Evolutionary conservation across 78 protist species (phyloP).

Genomic region (Tieghemostelium lacteum): DNA sequence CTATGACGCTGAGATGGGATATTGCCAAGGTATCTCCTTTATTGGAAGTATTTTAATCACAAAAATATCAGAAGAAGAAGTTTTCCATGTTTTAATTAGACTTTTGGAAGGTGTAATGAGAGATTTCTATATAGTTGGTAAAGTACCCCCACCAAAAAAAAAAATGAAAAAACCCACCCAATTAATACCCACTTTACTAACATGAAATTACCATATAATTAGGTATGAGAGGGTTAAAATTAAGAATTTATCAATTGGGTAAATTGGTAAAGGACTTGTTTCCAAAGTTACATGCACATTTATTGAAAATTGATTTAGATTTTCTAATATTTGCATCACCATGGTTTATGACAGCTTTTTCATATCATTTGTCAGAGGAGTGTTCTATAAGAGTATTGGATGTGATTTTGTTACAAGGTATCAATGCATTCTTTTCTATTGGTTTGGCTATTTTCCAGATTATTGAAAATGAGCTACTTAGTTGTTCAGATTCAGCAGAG

Average conservation of each 20-base stretch:
- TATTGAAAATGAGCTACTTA: slow-evolving; percentile 25
- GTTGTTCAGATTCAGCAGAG: slow-evolving; percentile 41
- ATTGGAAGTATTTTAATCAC: slow-evolving; percentile 41
- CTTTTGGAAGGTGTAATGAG: slow-evolving; percentile 64
- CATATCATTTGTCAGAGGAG: slow-evolving; percentile 74
- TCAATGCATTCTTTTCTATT: slow-evolving; percentile 53
- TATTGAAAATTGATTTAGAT: slow-evolving; percentile 54
- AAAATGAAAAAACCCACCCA: neutral
- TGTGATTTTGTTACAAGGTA: slow-evolving; percentile 52
- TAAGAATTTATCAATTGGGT: slow-evolving; percentile 52
- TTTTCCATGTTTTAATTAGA: slow-evolving; percentile 63
- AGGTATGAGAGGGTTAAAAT: slow-evolving; percentile 64
- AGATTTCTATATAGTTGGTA: slow-evolving; percentile 73
- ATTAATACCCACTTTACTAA: too few relatives aligned
- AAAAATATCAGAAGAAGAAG: slow-evolving; percentile 54
- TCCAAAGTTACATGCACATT: slow-evolving; percentile 52
- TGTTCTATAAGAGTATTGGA: slow-evolving; percentile 44
- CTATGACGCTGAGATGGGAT: slow-evolving; percentile 64
- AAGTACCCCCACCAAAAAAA: too few relatives aligned
- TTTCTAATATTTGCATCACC: slow-evolving; percentile 67
- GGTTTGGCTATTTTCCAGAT: slow-evolving; percentile 74
- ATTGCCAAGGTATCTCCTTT: slow-evolving; percentile 78
- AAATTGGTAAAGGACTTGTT: slow-evolving; percentile 53
- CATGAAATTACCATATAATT: too few relatives aligned
- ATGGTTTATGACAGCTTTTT: slow-evolving; percentile 69